These are phyloP conservation scores for Phaeoacremonium minimum DNA, from an alignment of 2,329 filamentous ascomycete species.

Conservation along the genomic window DNA sequence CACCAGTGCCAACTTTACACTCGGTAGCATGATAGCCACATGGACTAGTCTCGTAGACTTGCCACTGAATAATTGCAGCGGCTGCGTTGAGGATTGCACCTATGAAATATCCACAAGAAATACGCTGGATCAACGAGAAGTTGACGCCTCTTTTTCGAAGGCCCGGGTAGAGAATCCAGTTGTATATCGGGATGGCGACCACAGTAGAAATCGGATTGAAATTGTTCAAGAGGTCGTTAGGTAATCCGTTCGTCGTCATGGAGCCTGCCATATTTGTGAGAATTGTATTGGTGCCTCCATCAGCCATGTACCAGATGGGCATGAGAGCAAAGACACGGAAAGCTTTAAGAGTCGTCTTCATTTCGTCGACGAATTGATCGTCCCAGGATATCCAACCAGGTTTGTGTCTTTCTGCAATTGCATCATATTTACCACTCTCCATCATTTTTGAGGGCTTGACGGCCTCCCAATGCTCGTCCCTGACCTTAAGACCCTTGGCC, in stretches of 20 bases:
- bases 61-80: slow-evolving; percentile 9
- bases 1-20: slow-evolving; percentile 2
- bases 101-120: slow-evolving; percentile 57
- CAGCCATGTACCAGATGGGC: slow-evolving; percentile 64
- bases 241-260: slow-evolving; percentile 59
- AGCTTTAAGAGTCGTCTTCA: slow-evolving; percentile 62
- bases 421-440: slow-evolving; percentile 45
- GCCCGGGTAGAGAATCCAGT: slow-evolving; percentile 55
- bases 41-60: slow-evolving; percentile 9
- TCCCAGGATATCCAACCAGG: slow-evolving; percentile 49
- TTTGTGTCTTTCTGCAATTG: slow-evolving; percentile 21
- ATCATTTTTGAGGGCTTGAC: slow-evolving; percentile 55
- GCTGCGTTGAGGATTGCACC: slow-evolving; percentile 7
- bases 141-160: slow-evolving; percentile 53
- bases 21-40: slow-evolving; percentile 7
- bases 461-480: slow-evolving; percentile 43
- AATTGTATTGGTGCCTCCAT: slow-evolving; percentile 41
- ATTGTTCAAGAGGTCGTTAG: slow-evolving; percentile 68
- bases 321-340: slow-evolving; percentile 67
- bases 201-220: slow-evolving; percentile 64
- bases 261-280: slow-evolving; percentile 26
- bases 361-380: slow-evolving; percentile 67
- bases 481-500: slow-evolving; percentile 47
- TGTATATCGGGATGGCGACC: slow-evolving; percentile 62
- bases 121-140: slow-evolving; percentile 62